Conservation (phyloP, 2,329 filamentous ascomycete genomes). For the Aspergillus spinulosporus region DNA sequence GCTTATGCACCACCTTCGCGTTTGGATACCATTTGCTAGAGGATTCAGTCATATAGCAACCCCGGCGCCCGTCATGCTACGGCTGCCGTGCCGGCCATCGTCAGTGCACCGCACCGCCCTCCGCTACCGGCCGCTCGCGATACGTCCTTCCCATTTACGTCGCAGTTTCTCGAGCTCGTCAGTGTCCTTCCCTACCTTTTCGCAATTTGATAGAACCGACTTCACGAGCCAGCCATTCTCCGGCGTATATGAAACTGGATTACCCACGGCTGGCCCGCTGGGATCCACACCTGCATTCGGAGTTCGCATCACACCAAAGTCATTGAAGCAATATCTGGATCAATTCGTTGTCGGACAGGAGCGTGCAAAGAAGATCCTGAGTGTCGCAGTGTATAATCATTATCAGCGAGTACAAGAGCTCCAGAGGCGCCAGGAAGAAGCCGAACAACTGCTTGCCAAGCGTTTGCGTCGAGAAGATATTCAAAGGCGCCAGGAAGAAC, state of each 20-base stretch:
- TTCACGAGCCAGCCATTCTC: conserved; percentile 65
- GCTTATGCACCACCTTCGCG: not conserved
- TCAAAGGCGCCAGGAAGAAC: conserved; percentile 74
- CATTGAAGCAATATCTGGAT: conserved; percentile 85
- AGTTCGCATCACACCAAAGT: conserved; percentile 60
- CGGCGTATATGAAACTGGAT: conserved; percentile 62
- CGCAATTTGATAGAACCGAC: conserved; percentile 61
- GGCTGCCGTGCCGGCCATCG: conserved; percentile 29
- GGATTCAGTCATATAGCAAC: not conserved
- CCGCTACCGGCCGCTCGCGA: conserved; percentile 26
- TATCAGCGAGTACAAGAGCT: conserved; percentile 82
- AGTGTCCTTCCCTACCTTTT: conserved; percentile 43
- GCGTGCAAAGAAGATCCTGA: conserved; percentile 85
- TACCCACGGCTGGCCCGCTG: conserved; percentile 64
- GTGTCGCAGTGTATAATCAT: conserved; percentile 93
- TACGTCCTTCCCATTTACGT: conserved; percentile 8
- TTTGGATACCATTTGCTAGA: not conserved
- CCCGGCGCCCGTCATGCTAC: conserved; percentile 32
- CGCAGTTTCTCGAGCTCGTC: conserved; percentile 33
- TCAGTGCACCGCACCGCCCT: conserved; percentile 23
- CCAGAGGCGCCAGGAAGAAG: conserved; percentile 74
- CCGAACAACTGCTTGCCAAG: conserved; percentile 71
- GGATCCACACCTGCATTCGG: conserved; percentile 59
- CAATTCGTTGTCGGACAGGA: conserved; percentile 97
- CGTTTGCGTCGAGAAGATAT: conserved; percentile 36